A percentile compares a stretch with the other conserved stretches of the same genome.
These are phyloP conservation scores for Rhexocercosporidium sp. DNA, from an alignment of 2,329 filamentous ascomycete genomes.

Conservation along the genomic window DNA sequence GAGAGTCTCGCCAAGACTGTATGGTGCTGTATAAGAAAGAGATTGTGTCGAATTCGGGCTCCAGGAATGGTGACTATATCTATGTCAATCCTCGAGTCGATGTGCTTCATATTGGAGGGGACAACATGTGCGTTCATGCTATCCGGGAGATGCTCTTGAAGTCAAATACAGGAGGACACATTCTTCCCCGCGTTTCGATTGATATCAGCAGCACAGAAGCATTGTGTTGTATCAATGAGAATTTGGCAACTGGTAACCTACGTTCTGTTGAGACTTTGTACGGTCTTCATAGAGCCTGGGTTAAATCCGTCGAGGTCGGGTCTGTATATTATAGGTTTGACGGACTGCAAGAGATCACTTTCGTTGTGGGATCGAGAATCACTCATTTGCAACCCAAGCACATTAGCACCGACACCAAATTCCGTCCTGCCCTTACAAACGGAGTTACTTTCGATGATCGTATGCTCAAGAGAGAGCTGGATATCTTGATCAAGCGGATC, in stretches of 20 bases:
- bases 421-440: neutral
- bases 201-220: neutral
- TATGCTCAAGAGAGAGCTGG: neutral
- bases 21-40: neutral
- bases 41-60: neutral
- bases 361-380: neutral
- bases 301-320: neutral
- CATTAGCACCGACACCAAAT: neutral
- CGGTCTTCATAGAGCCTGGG: neutral
- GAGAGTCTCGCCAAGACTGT: neutral
- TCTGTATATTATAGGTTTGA: neutral
- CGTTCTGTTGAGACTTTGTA: neutral
- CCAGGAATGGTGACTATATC: neutral
- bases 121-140: neutral
- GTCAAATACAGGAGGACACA: no score
- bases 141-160: neutral
- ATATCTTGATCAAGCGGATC: neutral
- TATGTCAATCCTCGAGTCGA: neutral
- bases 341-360: neutral
- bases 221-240: neutral
- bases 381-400: neutral
- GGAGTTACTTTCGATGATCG: neutral
- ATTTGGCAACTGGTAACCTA: neutral
- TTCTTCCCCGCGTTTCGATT: neutral
- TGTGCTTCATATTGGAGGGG: neutral